Evolutionary conservation across 495 filamentous ascomycete genomes (phyloP), one percentile per base, ranked within the genome.

Genomic region (Penicilliopsis zonata): DNA sequence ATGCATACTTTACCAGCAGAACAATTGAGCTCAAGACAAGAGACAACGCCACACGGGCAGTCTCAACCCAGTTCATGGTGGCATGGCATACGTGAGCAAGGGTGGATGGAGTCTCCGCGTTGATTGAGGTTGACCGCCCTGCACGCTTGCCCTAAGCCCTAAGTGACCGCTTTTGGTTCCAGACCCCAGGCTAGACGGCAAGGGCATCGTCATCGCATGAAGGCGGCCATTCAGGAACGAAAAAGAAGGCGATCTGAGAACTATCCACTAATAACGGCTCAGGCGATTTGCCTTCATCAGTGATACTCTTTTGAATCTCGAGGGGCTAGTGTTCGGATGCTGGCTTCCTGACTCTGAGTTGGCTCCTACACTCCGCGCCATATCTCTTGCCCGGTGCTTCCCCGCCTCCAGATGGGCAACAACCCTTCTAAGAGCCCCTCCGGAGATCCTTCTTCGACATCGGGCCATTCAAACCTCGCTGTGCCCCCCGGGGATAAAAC

Each of bases 371-470:
- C 31, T 35, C 18, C 27, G 18, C 31, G 27, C 29, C 31, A 34
- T 19, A 35, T 33, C 33, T 33, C 38, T 12, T 14, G 19, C 34
- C 27, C 20, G 28, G 14, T 27, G 23, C 32, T 46, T 47, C 48
- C 44, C 45, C 52, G 38, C 50, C 49, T 50, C 9, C 48, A 49
- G 36, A 66, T 66, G 62, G 62, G 62, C 38, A 66, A 66, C 49
- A 66, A 57, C 47, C 62, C 62, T 49, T 66, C 62, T 33, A 66
- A 66, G 46, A 52, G 58, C 45, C 53, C 56, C 28, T 39, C 44
- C 42, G 54, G 51, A 43, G 58, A 61, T 28, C 44, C 36, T 34
- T 52, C 51, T 35, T 37, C 50, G 20, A 43, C 19, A 31, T 37
- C 44, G 38, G 40, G 34, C 35, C 30, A 35, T 37, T 46, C 57